Evolutionary conservation across 2,329 filamentous ascomycete genomes (phyloP), one percentile per base, ranked within the genome.

Genomic region (Pezicula radicicola): DNA sequence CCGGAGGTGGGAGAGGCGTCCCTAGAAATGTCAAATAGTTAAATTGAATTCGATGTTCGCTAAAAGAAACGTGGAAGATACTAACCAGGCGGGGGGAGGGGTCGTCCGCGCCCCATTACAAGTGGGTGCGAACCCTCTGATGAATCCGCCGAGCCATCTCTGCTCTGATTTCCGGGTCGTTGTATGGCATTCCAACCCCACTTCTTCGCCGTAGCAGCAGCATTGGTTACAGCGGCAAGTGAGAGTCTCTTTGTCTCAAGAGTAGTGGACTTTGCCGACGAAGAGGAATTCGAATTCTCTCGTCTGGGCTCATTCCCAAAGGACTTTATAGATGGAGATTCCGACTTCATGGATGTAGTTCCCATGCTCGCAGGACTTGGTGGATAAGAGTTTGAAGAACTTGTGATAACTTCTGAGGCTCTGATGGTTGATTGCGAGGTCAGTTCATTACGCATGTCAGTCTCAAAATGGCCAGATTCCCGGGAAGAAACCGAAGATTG

Each of bases 31-130:
- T 25, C 25, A 25, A 25, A 25, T 1, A 25, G 25, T 25, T 25
- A 25, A 25, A 25, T 25, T 3, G 6, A 25, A 6, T 25, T 25
- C 25, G 25, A 25, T 6, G 6, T 25, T 25, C 6, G 25, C 6
- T 25, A 25, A 25, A 25, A 25, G 25, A 25, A 3, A 25, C 25
- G 25, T 25, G 25, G 25, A 25, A 25, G 4, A 25, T 25, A 25
- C 25, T 25, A 25, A 25, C 25, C 25, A 25, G 25, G 25, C 6
- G 91, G 90, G 44, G 90, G 91, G 16, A 96, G 74, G 1, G 91
- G 91, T 60, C 88, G 86, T 0, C 91, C 91, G 37, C 91, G 81
- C 1, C 91, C 91, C 74, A 95, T 91, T 3, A 66, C 58, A 10
- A 61, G 55, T 2, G 91, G 91, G 60, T 89, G 81, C 40, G 53